Evolutionary conservation across 495 filamentous ascomycete species (phyloP), one percentile per base, ranked within the genome.

Genomic region (Lasiosphaeriaceae sp.): DNA sequence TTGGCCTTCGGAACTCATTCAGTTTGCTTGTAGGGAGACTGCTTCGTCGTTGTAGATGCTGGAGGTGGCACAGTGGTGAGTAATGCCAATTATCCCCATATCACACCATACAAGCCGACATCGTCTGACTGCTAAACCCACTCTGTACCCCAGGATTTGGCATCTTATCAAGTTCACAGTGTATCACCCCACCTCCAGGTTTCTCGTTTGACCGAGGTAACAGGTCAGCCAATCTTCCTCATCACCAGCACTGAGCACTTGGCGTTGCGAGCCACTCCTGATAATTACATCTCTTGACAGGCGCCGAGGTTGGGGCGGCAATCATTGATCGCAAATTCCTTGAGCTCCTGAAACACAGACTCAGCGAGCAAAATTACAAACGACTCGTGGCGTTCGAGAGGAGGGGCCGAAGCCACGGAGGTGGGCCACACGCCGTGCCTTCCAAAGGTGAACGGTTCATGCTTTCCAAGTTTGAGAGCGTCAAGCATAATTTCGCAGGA

Each of bases 31-130:
- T n/a, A n/a, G n/a, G 35, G 35, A 23, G 53, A 59, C 23, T 63
- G 61, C 39, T 63, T 63, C 26, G 31, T 63, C 2, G 54, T 63
- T 1, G 57, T 63, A 2, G 61, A 63, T 37, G 61, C 61, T 22
- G 61, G 61, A 1, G 61, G 61, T 9, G 61, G 61, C 19, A 63
- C 61, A 20, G 60, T 62, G n/a, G n/a, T n/a, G n/a, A n/a, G n/a
- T n/a, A n/a, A n/a, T n/a, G n/a, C 7, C 55, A 62, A 34, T 37
- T 62, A 9, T 50, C 43, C 3, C 58, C 59, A 2, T 62, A 62
- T 39, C 41, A 34, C 41, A 50, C 55, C 44, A 51, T n/a, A 58
- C 26, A 16, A 55, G 24, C 34, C 55, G 7, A 1, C 23, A 2
- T 56, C 60, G 21, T 62, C 54, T 26, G 20, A 22, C 54, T 34